These are phyloP conservation scores for Pyricularia sp. DNA, from an alignment of 2,329 filamentous ascomycete species.

Conservation along the genomic window DNA sequence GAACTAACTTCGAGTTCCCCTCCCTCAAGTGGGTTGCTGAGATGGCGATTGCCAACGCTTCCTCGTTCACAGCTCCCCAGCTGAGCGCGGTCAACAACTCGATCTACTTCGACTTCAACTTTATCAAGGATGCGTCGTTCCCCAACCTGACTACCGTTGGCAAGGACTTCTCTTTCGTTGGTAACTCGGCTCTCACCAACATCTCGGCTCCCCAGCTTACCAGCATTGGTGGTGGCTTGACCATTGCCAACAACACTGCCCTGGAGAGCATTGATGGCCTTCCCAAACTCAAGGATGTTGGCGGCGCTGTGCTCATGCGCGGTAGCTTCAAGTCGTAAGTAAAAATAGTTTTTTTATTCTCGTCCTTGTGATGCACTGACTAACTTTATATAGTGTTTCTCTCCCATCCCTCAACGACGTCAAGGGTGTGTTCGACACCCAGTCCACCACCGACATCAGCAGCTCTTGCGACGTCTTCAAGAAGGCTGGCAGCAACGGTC, in stretches of 20 bases:
- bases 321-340: slow-evolving; percentile 76
- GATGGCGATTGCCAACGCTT: slow-evolving; percentile 72
- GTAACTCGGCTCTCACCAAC: slow-evolving; percentile 53
- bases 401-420: slow-evolving; percentile 57
- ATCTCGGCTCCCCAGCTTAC: slow-evolving; percentile 59
- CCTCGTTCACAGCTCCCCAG: slow-evolving; percentile 57
- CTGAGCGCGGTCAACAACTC: slow-evolving; percentile 64
- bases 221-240: slow-evolving; percentile 63
- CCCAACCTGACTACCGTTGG: slow-evolving; percentile 60
- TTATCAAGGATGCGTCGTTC: slow-evolving; percentile 45
- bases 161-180: slow-evolving; percentile 47
- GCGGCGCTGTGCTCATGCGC: slow-evolving; percentile 71
- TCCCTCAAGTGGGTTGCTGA: slow-evolving; percentile 68
- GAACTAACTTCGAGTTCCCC: slow-evolving; percentile 51
- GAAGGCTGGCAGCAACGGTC: slow-evolving; percentile 24
- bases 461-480: slow-evolving; percentile 42
- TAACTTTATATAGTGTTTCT: slow-evolving; percentile 40
- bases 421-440: slow-evolving; percentile 57
- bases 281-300: slow-evolving; percentile 52
- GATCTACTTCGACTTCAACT: slow-evolving; percentile 74
- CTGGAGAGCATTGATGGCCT: slow-evolving; percentile 55
- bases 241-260: slow-evolving; percentile 80
- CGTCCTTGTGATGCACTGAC: slow-evolving; percentile 15
- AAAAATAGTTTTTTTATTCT: no score
- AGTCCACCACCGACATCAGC: slow-evolving; percentile 49